Evolutionary conservation across 2,329 filamentous ascomycete species (phyloP), one percentile per base, ranked within the genome.

Genomic region (Fusarium robinianum): DNA sequence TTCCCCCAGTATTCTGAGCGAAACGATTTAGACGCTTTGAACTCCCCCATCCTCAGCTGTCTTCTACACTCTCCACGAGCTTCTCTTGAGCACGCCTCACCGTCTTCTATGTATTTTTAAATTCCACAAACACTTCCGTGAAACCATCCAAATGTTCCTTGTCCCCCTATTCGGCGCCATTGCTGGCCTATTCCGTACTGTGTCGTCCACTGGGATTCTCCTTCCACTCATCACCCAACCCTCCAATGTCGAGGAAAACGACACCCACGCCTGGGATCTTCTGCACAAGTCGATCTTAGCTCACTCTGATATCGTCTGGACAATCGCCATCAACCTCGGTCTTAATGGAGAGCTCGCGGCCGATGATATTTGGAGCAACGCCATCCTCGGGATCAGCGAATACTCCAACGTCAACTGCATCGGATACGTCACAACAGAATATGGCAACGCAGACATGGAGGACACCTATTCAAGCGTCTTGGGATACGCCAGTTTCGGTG

Each of bases 191-290:
- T 10, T 44, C 8, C 30, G 24, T 3, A 46, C 36, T 5, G 19
- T 31, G 10, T 39, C 41, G 4, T 33, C 51, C 5, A 57, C 51
- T 1, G 57, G 57, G 1, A 37, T 60, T 14, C 17, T 59, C 5
- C 44, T 61, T 1, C 58, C 58, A 0, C 49, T 61, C 8, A 58
- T 58, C 29, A 36, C 55, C 27, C 58, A 61, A 19, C 58, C 58
- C 8, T 50, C 58, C n/a, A n/a, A n/a, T 1, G 33, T 40, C 8
- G 27, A 44, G 1, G 46, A 21, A 26, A 46, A 53, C 11, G 58
- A 60, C 22, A 46, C 49, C 3, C 57, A 55, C 1, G 26, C 51
- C 41, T 60, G 57, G 58, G 39, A 49, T 27, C 57, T 57, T 3
- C 51, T 46, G 6, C 22, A 57, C 5, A 18, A 51, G 2, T 48